Conservation (phyloP, 2,329 filamentous ascomycete genomes). For the Paramyrothecium roridum region DNA sequence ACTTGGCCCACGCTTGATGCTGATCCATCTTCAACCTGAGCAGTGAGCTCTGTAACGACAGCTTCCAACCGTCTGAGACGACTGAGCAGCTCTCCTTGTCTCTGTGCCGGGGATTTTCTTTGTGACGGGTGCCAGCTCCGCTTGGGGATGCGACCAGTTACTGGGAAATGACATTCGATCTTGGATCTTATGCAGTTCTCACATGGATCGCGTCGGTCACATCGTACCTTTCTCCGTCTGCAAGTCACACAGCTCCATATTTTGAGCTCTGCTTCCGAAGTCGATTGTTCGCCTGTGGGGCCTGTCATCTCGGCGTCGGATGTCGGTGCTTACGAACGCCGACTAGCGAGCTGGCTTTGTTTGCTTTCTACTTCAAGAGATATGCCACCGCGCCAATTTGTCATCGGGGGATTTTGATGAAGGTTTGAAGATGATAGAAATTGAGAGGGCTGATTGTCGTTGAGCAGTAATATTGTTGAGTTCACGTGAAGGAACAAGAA, state of each 20-base stretch:
- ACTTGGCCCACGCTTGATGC: not conserved
- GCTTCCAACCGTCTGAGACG: conserved; percentile 24
- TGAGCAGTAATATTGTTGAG: not conserved
- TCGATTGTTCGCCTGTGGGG: not conserved
- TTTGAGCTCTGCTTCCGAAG: conserved; percentile 11
- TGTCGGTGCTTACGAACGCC: conserved; percentile 13
- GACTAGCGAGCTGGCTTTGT: not conserved
- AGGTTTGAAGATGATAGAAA: not conserved
- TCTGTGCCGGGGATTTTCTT: conserved; percentile 18
- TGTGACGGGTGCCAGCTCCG: conserved; percentile 14
- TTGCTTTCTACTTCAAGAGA: not conserved
- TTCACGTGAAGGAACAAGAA: not conserved
- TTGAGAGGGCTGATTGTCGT: not conserved
- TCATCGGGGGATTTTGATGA: not conserved
- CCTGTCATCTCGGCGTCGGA: conserved; percentile 4
- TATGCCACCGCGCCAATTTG: not conserved
- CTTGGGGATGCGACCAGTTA: conserved; percentile 24
- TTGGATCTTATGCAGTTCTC: conserved; percentile 18
- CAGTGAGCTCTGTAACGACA: conserved; percentile 25
- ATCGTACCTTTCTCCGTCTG: conserved; percentile 25
- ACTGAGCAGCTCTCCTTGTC: conserved; percentile 23
- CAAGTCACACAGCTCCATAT: conserved; percentile 29
- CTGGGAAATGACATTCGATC: conserved; percentile 26
- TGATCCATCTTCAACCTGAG: conserved; percentile 22
- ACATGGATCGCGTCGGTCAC: conserved; percentile 25